These are phyloP conservation scores for Proliferodiscus dingleyae DNA, from an alignment of 2,329 filamentous ascomycete species.

Conservation along the genomic window DNA sequence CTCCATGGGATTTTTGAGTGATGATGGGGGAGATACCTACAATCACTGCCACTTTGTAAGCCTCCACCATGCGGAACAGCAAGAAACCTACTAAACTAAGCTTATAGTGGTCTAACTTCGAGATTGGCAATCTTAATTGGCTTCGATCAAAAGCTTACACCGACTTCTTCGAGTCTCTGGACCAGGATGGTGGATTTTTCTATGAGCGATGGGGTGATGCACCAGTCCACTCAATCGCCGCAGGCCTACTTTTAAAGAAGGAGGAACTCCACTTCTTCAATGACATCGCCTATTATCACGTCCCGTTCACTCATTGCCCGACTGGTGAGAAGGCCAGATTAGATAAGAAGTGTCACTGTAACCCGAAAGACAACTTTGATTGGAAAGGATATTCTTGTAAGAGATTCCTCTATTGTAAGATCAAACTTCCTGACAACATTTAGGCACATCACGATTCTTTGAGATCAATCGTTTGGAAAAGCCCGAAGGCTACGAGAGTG, in stretches of 20 bases:
- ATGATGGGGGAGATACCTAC: constrained; percentile 86
- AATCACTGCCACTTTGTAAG: constrained; percentile 96
- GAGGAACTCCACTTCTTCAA: constrained; percentile 98
- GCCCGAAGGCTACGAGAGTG: constrained; percentile 77
- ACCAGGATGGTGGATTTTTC: constrained; percentile 93
- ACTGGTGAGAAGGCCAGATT: constrained; percentile 80
- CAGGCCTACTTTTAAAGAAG: constrained; percentile 80
- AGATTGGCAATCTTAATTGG: constrained; percentile 92
- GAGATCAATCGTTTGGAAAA: constrained; percentile 76
- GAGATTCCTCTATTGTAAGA: constrained; percentile 29
- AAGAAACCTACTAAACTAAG: constrained; percentile 25
- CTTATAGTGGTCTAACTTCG: constrained; percentile 92
- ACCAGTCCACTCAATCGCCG: constrained; percentile 96
- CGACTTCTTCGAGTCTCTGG: constrained; percentile 86
- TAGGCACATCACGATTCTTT: constrained; percentile 81
- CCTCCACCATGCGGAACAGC: constrained; percentile 20
- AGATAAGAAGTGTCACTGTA: constrained; percentile 88
- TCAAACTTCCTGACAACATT: constrained; percentile 18
- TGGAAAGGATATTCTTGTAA: constrained; percentile 98
- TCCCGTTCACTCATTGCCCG: constrained; percentile 96
- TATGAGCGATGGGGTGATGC: constrained; percentile 99
- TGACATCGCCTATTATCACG: constrained; percentile 97
- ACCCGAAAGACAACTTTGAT: constrained; percentile 96
- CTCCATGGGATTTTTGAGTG: constrained; percentile 84
- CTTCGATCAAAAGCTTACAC: constrained; percentile 82